Evolutionary conservation across 768 basidiomycete species (phyloP).

Genomic region (Arthromyces matolae): DNA sequence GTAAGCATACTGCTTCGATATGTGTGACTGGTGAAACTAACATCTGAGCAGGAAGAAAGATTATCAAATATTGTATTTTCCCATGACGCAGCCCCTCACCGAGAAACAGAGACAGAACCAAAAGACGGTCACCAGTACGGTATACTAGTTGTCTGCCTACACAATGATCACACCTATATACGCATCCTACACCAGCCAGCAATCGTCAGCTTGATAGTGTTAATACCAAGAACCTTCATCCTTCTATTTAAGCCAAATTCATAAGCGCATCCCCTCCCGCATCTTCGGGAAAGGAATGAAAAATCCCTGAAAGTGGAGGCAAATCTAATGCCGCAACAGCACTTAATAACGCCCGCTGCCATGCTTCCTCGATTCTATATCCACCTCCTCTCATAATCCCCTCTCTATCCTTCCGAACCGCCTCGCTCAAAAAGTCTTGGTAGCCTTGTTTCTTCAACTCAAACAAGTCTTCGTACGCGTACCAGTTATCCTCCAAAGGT

Average conservation of each 20-base stretch:
- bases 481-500: conserved; percentile 72
- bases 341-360: conserved; percentile 74
- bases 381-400: conserved; percentile 83
- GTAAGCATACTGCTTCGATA: conserved; percentile 3
- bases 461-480: conserved; percentile 71
- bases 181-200: too few species aligned
- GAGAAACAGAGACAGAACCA: conserved; percentile 45
- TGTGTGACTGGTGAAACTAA: neutral
- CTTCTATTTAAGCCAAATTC: conserved; percentile 29
- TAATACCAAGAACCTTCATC: neutral
- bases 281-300: conserved; percentile 18
- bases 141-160: conserved; percentile 19
- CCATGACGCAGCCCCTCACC: conserved; percentile 60
- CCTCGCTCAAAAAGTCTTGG: conserved; percentile 71
- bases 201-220: neutral
- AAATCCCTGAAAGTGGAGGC: conserved; percentile 39
- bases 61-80: conserved; percentile 84
- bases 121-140: conserved; percentile 53
- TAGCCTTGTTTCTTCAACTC: conserved; percentile 52
- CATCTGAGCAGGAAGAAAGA: conserved; percentile 44
- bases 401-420: conserved; percentile 70
- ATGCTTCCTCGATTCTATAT: conserved; percentile 77
- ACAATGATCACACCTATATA: too few species aligned
- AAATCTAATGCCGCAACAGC: conserved; percentile 75
- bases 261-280: conserved; percentile 44